Conservation (phyloP, 2,329 filamentous ascomycete species). For the Colletotrichum liaoningense region DNA sequence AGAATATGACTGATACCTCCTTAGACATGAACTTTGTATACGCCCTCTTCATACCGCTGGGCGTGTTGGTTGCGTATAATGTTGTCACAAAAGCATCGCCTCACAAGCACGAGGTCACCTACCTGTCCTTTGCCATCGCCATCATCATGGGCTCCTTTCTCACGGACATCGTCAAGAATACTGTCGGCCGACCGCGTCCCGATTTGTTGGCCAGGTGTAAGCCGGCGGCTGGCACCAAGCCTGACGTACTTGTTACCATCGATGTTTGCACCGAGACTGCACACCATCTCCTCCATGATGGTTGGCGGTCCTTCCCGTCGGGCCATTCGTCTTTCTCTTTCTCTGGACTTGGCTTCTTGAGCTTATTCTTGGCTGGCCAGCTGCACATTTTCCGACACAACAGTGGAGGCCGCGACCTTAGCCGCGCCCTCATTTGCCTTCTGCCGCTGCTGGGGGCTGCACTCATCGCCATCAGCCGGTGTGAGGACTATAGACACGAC, state of each 20-base stretch:
- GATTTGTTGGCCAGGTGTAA: conserved; percentile 81
- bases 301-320: conserved; percentile 85
- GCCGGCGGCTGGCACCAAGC: conserved; percentile 64
- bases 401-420: conserved; percentile 61
- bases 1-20: not conserved
- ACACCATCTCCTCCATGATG: conserved; percentile 79
- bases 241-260: conserved; percentile 68
- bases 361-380: conserved; percentile 77
- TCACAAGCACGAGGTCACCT: conserved; percentile 87
- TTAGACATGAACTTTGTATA: conserved; percentile 82
- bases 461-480: conserved; percentile 76
- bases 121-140: conserved; percentile 83
- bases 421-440: conserved; percentile 67
- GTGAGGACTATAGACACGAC: conserved; percentile 78
- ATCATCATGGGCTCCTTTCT: conserved; percentile 83
- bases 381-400: conserved; percentile 65
- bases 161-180: conserved; percentile 92
- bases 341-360: conserved; percentile 80
- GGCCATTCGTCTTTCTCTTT: conserved; percentile 86
- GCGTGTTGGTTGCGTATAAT: conserved; percentile 75
- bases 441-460: conserved; percentile 70
- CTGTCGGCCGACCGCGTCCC: conserved; percentile 78
- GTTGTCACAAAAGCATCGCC: conserved; percentile 68
- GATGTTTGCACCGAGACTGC: conserved; percentile 79
- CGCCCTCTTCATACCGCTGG: conserved; percentile 77